Conservation (phyloP, 768 basidiomycete species). For the Pleurotus eryngii region DNA sequence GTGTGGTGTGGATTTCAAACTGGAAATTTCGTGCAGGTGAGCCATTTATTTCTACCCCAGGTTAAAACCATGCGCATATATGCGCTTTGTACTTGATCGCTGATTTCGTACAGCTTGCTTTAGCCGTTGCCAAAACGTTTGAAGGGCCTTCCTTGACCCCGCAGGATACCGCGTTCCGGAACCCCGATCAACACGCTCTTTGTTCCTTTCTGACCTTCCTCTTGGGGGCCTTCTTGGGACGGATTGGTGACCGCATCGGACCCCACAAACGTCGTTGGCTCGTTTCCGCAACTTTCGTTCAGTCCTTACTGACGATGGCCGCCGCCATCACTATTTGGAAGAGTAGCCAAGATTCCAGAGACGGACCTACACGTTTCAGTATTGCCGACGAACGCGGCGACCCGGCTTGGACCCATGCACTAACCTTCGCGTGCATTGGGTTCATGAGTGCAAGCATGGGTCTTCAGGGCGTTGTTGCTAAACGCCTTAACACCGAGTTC, state of each 20-base stretch:
- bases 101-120: slow-evolving; percentile 50
- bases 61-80: slow-evolving; percentile 1
- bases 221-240: slow-evolving; percentile 69
- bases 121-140: slow-evolving; percentile 81
- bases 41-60: slow-evolving; percentile 10
- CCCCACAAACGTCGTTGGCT: slow-evolving; percentile 77
- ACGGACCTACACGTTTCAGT: slow-evolving; percentile 22
- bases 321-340: slow-evolving; percentile 72
- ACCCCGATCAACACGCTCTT: slow-evolving; percentile 80
- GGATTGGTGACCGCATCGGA: slow-evolving; percentile 77
- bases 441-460: slow-evolving; percentile 84
- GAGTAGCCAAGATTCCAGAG: slow-evolving; percentile 39
- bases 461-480: slow-evolving; percentile 85
- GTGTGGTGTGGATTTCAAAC: slow-evolving; percentile 89
- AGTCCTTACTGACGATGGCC: slow-evolving; percentile 74
- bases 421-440: slow-evolving; percentile 68
- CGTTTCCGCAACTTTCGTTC: slow-evolving; percentile 63
- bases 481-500: slow-evolving; percentile 76
- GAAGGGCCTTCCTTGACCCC: slow-evolving; percentile 36
- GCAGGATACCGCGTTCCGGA: slow-evolving; percentile 65
- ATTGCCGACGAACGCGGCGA: slow-evolving; percentile 51
- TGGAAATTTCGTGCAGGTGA: slow-evolving; percentile 68
- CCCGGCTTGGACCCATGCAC: slow-evolving; percentile 67
- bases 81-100: background rate
- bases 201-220: slow-evolving; percentile 73